Conservation (phyloP, 2,329 filamentous ascomycete species). For the Diplodia corticola region DNA sequence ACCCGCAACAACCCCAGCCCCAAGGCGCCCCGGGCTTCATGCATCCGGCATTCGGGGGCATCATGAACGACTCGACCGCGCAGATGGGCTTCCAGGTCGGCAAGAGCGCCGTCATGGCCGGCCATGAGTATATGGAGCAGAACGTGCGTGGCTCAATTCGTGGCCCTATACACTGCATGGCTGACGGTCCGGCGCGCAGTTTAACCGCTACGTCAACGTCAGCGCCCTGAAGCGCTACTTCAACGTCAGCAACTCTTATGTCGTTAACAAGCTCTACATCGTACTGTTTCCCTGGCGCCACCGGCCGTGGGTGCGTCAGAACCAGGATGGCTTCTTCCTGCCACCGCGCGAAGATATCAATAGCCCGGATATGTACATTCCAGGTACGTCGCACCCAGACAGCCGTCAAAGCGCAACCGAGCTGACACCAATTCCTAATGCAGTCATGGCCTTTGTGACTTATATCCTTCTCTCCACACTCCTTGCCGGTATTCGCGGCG, state of each 20-base stretch:
- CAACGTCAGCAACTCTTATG: conserved; percentile 97
- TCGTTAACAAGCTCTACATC: conserved; percentile 86
- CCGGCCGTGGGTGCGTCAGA: conserved; percentile 93
- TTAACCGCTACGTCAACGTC: conserved; percentile 85
- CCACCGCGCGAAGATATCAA: conserved; percentile 95
- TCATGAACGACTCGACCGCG: conserved; percentile 93
- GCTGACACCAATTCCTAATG: neutral
- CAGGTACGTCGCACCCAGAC: conserved; percentile 39
- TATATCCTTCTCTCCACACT: conserved; percentile 94
- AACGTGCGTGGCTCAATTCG: conserved; percentile 63
- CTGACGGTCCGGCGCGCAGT: conserved; percentile 44
- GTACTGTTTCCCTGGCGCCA: conserved; percentile 98
- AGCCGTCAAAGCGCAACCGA: neutral
- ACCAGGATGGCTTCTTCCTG: conserved; percentile 77
- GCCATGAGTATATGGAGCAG: conserved; percentile 92
- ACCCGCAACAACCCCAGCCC: conserved; percentile 65
- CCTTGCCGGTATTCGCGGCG: conserved; percentile 82
- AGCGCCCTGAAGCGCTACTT: conserved; percentile 97
- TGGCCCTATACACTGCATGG: neutral
- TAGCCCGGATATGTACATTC: conserved; percentile 99
- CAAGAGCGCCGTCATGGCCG: conserved; percentile 85
- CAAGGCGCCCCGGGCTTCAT: conserved; percentile 34
- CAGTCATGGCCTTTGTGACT: conserved; percentile 92
- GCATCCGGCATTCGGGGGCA: conserved; percentile 74
- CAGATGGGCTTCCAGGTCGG: conserved; percentile 95